phyloP scores from a whole-genome alignment of 352 stramenopile genomes.

The Hyphochytrium catenoides region DNA sequence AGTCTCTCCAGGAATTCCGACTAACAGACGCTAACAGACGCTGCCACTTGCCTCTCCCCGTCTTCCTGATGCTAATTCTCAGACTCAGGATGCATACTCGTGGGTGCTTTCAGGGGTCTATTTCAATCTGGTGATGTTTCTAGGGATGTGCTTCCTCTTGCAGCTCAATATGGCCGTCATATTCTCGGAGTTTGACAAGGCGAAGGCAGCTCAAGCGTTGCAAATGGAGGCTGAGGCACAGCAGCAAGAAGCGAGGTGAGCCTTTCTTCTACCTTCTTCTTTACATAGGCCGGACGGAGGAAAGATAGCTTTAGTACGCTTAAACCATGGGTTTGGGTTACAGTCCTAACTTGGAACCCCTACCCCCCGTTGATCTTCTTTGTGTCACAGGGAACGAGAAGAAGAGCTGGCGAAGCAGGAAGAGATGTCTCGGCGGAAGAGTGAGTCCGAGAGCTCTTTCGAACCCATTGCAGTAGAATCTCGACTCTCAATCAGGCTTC shows the following conservation, averaged over 20 bases:
- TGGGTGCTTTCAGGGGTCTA: constrained; percentile 39
- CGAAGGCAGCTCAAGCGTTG: constrained; percentile 7
- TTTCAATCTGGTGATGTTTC: constrained; percentile 68
- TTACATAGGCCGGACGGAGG: background rate
- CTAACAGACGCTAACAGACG: background rate
- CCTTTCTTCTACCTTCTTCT: constrained; percentile 10
- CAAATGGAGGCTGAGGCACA: constrained; percentile 7
- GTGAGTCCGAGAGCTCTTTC: background rate
- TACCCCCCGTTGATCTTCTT: no score
- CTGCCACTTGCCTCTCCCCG: constrained; percentile 1
- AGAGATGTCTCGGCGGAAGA: background rate
- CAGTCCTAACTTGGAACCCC: constrained; percentile 10
- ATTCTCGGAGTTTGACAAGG: constrained; percentile 41
- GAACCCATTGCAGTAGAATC: no score
- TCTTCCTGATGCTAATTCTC: constrained; percentile 3
- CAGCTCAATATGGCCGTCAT: constrained; percentile 76
- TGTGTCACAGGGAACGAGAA: background rate
- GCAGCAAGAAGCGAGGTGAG: constrained; percentile 14
- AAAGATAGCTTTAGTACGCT: no score
- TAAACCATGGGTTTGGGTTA: no score
- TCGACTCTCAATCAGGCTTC: no score
- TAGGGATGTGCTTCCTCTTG: constrained; percentile 77
- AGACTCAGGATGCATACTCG: constrained; percentile 20
- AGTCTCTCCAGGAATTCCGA: constrained; percentile 10
- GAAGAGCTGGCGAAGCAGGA: background rate